A percentile compares a stretch with the other conserved stretches of the same genome.
Conservation (phyloP, 257 asterid genomes). For the Solanum verrucosum region DNA sequence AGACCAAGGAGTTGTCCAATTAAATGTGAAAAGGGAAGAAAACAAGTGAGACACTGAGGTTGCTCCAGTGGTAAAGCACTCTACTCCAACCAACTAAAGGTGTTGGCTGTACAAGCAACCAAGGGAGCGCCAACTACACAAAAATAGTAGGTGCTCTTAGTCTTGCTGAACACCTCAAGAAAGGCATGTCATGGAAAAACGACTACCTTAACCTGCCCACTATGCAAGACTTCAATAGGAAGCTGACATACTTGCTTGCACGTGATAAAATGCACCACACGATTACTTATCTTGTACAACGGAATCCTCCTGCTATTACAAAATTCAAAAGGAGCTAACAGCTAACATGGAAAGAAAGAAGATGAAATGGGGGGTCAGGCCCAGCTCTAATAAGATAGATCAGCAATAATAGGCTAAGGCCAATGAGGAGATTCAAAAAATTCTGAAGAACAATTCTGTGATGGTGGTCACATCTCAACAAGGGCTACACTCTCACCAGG, state of each 20-base stretch:
- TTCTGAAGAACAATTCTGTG: not conserved
- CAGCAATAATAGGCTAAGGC: not conserved
- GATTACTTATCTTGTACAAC: not conserved
- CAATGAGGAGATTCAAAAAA: not conserved
- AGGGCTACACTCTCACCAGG: not conserved
- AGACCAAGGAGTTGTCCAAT: not conserved
- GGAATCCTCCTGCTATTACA: not conserved
- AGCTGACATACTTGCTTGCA: not conserved
- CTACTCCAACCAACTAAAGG: not conserved
- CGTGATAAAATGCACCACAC: not conserved
- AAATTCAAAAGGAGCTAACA: not conserved
- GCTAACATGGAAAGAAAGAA: not conserved
- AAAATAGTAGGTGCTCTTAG: not conserved
- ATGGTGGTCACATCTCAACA: not conserved
- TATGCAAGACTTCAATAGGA: not conserved
- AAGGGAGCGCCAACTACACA: not conserved
- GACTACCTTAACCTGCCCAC: not conserved
- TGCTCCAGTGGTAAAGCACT: not conserved
- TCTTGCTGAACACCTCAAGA: not conserved
- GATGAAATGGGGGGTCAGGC: not conserved
- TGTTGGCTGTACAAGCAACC: not conserved
- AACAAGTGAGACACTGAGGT: not conserved
- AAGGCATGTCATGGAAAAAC: not conserved
- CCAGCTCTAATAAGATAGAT: not conserved
- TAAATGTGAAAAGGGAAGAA: not conserved